Evolutionary conservation across 1,139 yeast species (phyloP).

Genomic region (Suhomyces coccinellae): DNA sequence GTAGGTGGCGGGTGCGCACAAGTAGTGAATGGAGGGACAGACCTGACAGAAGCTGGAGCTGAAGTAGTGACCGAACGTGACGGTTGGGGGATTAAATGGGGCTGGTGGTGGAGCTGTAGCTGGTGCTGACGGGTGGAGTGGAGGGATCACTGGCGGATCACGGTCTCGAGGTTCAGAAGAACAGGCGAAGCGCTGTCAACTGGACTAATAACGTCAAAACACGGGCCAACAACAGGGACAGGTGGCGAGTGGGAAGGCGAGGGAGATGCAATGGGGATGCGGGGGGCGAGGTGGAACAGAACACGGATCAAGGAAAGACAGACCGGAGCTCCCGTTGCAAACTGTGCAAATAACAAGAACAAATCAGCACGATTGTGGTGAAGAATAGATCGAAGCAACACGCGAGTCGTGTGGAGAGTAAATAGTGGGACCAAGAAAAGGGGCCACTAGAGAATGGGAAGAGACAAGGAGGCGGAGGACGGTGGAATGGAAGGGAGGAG

Average conservation of each 20-base stretch:
- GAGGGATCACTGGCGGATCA: neutral
- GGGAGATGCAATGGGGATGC: neutral
- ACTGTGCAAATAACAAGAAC: conserved; percentile 1
- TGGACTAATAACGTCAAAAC: too few relatives aligned
- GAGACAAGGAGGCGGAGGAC: neutral
- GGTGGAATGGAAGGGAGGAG: neutral
- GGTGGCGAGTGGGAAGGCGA: neutral
- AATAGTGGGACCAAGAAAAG: neutral
- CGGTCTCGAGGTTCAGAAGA: neutral
- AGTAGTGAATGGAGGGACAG: too few relatives aligned
- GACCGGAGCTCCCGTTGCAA: neutral
- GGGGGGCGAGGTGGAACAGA: neutral
- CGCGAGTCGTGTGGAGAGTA: conserved; percentile 9
- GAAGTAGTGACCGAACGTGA: too few relatives aligned
- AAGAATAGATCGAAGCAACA: conserved; percentile 11
- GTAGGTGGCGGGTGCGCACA: too few relatives aligned
- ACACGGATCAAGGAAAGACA: neutral
- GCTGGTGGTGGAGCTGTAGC: neutral
- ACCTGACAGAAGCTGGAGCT: too few relatives aligned
- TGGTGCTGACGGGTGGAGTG: neutral
- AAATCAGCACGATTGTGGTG: neutral
- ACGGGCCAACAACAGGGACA: neutral
- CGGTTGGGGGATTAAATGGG: too few relatives aligned
- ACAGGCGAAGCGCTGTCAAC: too few relatives aligned
- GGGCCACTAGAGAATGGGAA: neutral